These are phyloP conservation scores for Periconia sp. DNA, from an alignment of 2,329 filamentous ascomycete species.

Conservation along the genomic window DNA sequence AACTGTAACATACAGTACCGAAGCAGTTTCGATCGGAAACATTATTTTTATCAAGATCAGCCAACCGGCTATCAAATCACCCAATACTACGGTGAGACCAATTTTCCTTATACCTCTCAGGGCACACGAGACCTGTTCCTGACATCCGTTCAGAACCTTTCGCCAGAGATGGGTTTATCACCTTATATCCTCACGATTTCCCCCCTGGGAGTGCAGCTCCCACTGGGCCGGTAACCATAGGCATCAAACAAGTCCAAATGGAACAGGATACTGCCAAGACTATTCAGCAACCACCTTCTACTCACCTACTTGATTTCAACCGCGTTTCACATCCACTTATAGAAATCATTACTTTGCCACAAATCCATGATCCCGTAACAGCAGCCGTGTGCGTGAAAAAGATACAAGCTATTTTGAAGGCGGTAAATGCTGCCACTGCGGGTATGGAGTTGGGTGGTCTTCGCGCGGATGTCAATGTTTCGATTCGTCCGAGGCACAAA, in stretches of 20 bases:
- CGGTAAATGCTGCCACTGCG: slow-evolving; percentile 81
- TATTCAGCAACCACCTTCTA: slow-evolving; percentile 70
- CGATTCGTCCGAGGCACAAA: slow-evolving; percentile 62
- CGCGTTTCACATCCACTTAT: slow-evolving; percentile 87
- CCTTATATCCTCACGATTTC: slow-evolving; percentile 68
- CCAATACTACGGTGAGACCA: slow-evolving; percentile 72
- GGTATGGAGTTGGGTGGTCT: slow-evolving; percentile 94
- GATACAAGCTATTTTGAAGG: slow-evolving; percentile 75
- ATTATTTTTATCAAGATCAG: slow-evolving; percentile 99
- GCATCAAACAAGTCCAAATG: slow-evolving; percentile 93
- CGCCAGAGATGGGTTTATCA: slow-evolving; percentile 70
- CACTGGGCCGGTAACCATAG: slow-evolving; percentile 71
- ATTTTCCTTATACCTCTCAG: neutral
- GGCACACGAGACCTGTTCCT: neutral
- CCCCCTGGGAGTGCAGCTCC: slow-evolving; percentile 68
- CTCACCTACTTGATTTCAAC: slow-evolving; percentile 88
- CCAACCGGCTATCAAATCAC: slow-evolving; percentile 97
- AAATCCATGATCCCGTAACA: slow-evolving; percentile 83
- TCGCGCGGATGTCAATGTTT: slow-evolving; percentile 94
- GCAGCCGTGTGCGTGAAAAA: slow-evolving; percentile 89
- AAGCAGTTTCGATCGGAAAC: slow-evolving; percentile 92
- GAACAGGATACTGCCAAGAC: slow-evolving; percentile 99
- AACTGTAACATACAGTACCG: slow-evolving; percentile 74
- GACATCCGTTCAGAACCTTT: slow-evolving; percentile 53
- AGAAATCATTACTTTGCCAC: slow-evolving; percentile 90